Conservation (phyloP, 2,329 filamentous ascomycete genomes). For the Fusarium scirpi region DNA sequence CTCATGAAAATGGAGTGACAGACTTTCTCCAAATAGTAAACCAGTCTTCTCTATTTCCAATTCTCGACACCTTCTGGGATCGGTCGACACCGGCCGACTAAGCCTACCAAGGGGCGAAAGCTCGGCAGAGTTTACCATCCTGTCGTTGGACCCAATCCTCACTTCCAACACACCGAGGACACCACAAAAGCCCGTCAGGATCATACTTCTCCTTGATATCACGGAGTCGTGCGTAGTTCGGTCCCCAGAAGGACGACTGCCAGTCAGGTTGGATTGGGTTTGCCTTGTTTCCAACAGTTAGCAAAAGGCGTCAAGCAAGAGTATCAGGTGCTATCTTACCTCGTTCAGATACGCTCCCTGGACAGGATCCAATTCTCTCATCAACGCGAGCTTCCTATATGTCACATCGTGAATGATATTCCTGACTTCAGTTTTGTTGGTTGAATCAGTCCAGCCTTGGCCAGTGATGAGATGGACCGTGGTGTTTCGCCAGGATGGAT, state of each 20-base stretch:
- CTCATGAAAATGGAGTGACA: too few species aligned
- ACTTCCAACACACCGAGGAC: slow-evolving; percentile 6
- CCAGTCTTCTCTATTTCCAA: accelerated
- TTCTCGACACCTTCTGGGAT: accelerated
- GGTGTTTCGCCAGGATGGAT: background rate
- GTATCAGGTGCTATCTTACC: background rate
- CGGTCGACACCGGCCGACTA: accelerated
- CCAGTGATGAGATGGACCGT: background rate
- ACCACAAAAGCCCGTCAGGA: background rate
- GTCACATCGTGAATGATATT: background rate
- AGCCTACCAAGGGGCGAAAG: background rate
- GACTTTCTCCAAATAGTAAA: too few species aligned
- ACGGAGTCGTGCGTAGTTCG: background rate
- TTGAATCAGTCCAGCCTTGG: background rate
- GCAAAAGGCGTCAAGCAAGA: accelerated
- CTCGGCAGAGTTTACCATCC: background rate
- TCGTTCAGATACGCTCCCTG: slow-evolving; percentile 2
- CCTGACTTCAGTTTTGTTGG: background rate
- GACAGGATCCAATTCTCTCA: background rate
- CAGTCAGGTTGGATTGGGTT: background rate
- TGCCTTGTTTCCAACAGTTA: background rate
- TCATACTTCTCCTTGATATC: background rate
- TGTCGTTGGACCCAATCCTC: slow-evolving; percentile 6
- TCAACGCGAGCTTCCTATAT: background rate
- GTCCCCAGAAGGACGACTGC: slow-evolving; percentile 10